These are phyloP conservation scores for Circinella umbellata DNA, from an alignment of 371 early-diverging fungal genomes.

Conservation along the genomic window DNA sequence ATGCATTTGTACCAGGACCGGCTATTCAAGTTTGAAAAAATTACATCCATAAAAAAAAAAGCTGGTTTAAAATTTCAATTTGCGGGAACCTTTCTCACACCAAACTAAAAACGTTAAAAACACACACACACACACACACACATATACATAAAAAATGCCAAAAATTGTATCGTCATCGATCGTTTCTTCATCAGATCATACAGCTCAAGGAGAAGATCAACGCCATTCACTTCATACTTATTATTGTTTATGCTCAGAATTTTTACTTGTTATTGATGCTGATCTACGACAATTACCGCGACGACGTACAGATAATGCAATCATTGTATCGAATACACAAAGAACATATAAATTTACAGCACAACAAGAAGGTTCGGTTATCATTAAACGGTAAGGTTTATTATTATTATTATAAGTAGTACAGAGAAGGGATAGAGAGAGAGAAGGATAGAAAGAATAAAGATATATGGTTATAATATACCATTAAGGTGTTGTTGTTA, in stretches of 20 bases:
- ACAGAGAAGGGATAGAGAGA: background rate
- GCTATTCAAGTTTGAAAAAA: no score
- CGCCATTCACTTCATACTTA: conserved; percentile 62
- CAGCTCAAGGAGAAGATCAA: conserved; percentile 40
- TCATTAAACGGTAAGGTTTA: background rate
- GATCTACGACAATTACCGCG: conserved; percentile 63
- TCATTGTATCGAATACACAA: conserved; percentile 64
- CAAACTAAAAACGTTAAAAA: no score
- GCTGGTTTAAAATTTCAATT: no score
- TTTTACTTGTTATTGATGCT: conserved; percentile 70
- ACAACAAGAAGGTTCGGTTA: conserved; percentile 27
- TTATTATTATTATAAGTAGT: background rate
- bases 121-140: no score
- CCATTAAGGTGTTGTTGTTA: no score
- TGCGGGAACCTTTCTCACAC: no score
- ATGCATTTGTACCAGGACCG: no score
- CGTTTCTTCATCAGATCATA: conserved; percentile 68
- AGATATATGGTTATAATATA: no score
- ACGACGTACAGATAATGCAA: conserved; percentile 67
- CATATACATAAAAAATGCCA: conserved; percentile 46
- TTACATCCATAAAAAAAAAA: no score
- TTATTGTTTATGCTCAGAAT: conserved; percentile 79
- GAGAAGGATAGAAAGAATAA: no score
- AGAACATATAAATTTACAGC: conserved; percentile 68
- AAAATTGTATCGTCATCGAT: conserved; percentile 69